A percentile compares a stretch with the other conserved stretches of the same genome.
These are phyloP conservation scores for Xylaria sp. DNA, from an alignment of 2,329 filamentous ascomycete genomes.

Conservation along the genomic window DNA sequence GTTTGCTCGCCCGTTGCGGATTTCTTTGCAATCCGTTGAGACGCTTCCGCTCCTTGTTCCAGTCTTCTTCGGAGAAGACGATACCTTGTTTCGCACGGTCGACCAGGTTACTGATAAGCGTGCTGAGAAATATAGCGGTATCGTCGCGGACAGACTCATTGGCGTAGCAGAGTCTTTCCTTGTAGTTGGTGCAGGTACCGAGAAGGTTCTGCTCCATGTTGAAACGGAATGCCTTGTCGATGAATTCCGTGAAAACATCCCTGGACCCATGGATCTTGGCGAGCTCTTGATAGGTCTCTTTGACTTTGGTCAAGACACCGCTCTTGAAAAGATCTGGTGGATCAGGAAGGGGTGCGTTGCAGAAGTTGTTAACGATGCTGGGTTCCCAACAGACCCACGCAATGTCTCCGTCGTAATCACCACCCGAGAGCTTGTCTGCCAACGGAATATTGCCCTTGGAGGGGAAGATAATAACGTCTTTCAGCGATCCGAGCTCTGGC, in stretches of 20 bases:
- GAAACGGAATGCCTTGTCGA: conserved; percentile 52
- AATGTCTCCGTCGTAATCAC: conserved; percentile 77
- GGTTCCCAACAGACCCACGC: conserved; percentile 74
- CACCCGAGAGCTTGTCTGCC: conserved; percentile 67
- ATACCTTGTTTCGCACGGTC: conserved; percentile 54
- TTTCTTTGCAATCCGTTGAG: conserved; percentile 20
- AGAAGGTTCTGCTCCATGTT: conserved; percentile 53
- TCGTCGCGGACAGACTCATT: conserved; percentile 44
- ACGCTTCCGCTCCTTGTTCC: conserved; percentile 34
- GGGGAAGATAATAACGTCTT: conserved; percentile 76
- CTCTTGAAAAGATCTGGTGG: conserved; percentile 40
- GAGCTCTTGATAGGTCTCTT: conserved; percentile 43
- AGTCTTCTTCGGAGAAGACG: conserved; percentile 41
- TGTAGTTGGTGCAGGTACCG: conserved; percentile 59
- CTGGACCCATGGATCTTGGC: conserved; percentile 14
- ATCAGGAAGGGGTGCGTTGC: conserved; percentile 49
- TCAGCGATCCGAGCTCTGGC: conserved; percentile 59
- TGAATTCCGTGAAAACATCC: conserved; percentile 40
- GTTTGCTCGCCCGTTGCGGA: conserved; percentile 7
- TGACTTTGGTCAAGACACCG: conserved; percentile 48
- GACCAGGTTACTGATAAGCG: conserved; percentile 48
- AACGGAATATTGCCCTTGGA: conserved; percentile 55
- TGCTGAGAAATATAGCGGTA: conserved; percentile 45
- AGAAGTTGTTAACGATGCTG: conserved; percentile 59
- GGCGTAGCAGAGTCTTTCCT: conserved; percentile 58